phyloP scores from a whole-genome alignment of 2,329 filamentous ascomycete genomes.

The Microthyrium microscopicum region DNA sequence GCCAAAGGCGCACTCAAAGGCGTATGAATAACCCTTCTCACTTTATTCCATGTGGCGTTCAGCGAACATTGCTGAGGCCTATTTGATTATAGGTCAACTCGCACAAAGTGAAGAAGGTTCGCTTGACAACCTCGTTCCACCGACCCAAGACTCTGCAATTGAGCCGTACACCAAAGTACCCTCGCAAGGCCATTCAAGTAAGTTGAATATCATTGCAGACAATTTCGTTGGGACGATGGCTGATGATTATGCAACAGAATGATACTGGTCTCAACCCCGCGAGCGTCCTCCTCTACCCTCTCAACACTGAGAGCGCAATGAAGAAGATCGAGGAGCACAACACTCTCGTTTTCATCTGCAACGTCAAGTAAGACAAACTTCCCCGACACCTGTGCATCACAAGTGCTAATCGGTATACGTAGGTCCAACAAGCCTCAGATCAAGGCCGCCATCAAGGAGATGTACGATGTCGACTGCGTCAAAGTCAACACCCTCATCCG shows the following conservation, averaged over 20 bases:
- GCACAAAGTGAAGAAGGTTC: constrained; percentile 87
- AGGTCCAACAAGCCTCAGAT: constrained; percentile 99
- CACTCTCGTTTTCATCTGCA: constrained; percentile 95
- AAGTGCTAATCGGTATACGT: neutral
- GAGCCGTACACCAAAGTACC: constrained; percentile 85
- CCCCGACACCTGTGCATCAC: neutral
- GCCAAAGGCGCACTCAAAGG: constrained; percentile 71
- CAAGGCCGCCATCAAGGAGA: constrained; percentile 94
- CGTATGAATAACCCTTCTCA: constrained; percentile 31
- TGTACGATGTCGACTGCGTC: constrained; percentile 94
- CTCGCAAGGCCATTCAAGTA: constrained; percentile 64
- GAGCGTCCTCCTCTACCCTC: constrained; percentile 93
- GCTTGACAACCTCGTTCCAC: constrained; percentile 87
- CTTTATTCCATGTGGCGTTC: constrained; percentile 19
- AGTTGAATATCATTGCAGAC: constrained; percentile 1
- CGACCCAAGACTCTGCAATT: constrained; percentile 90
- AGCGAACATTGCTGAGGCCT: constrained; percentile 12
- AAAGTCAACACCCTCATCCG: constrained; percentile 99
- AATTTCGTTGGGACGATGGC: neutral
- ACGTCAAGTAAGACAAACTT: constrained; percentile 34
- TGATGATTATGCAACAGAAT: constrained; percentile 36
- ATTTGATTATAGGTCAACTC: constrained; percentile 39
- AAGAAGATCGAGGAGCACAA: constrained; percentile 99
- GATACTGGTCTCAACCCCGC: constrained; percentile 86
- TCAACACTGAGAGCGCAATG: constrained; percentile 99